These are phyloP conservation scores for Harrya chromipes DNA, from an alignment of 768 basidiomycete genomes.

Conservation along the genomic window DNA sequence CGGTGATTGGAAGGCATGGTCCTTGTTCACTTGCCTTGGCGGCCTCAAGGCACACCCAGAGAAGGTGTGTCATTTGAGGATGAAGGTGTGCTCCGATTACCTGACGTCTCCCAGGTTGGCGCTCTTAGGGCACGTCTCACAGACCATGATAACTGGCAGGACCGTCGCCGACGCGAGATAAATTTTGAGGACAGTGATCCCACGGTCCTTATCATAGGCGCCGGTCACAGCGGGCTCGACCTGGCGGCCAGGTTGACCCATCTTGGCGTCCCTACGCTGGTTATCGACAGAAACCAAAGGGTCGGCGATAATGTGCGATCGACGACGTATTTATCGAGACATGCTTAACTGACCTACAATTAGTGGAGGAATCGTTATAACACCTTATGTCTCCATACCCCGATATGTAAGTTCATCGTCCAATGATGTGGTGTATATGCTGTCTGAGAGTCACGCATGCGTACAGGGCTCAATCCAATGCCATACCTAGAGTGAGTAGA, in stretches of 20 bases:
- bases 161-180: slow-evolving; percentile 37
- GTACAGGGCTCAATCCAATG: slow-evolving; percentile 48
- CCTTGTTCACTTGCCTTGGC: slow-evolving; percentile 57
- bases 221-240: slow-evolving; percentile 63
- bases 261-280: slow-evolving; percentile 49
- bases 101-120: slow-evolving; percentile 27
- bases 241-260: slow-evolving; percentile 59
- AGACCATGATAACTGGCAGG: slow-evolving; percentile 51
- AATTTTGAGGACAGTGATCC: slow-evolving; percentile 48
- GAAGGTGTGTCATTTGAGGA: slow-evolving; percentile 22
- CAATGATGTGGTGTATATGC: slow-evolving; percentile 1
- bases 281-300: slow-evolving; percentile 49
- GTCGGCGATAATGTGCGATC: slow-evolving; percentile 44
- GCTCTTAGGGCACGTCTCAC: slow-evolving; percentile 38
- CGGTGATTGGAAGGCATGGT: slow-evolving; percentile 55
- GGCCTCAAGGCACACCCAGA: slow-evolving; percentile 52
- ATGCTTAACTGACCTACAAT: slow-evolving; percentile 2
- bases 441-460: not conserved
- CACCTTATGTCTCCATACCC: slow-evolving; percentile 50
- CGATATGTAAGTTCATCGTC: slow-evolving; percentile 39
- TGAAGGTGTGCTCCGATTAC: not conserved
- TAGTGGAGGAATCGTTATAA: slow-evolving; percentile 58
- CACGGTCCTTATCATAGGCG: slow-evolving; percentile 60
- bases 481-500: slow-evolving; percentile 50
- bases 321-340: not conserved